Base-by-base conservation (phyloP, 1,139 yeast genomes). In the Debaryomycetaceae sp. region DNA sequence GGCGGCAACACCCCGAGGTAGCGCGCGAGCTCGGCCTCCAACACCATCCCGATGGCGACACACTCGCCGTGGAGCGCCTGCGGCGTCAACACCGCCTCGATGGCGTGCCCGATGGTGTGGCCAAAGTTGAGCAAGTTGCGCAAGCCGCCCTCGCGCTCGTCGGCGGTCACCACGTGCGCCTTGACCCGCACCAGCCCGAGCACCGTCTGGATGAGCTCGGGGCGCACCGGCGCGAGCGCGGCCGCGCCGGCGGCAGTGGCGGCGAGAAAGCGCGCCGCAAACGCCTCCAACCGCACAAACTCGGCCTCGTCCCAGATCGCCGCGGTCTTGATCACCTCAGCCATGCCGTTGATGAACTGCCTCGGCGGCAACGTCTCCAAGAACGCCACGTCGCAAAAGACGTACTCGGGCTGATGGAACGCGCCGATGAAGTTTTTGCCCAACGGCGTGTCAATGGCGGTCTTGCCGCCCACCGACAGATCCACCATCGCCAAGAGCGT, bases 351-450 rank as follows among this genome's bases (percentile, higher is more conserved):
- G 49, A 93, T 85, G 56, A 93, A 86, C 55, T 93, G 97, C 46
- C 98, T 75, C 29, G 81, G 79, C 1, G 98, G 96, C 40, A 93
- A 69, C 13, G 96, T 83, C 44, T 82, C 82, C 51, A 93, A 71
- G 63, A 93, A 91, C 20, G 82, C 73, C 35, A 89, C 78, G 58
- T 93, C 99, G 28, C 84, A 91, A 51, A 88, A 80, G 39, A 91
- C 86, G 46, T 83, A 81, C 46, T 75, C 66, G 6, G 98, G 98
- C 61, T 93, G 99, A 83, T 96, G 93, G 60, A 93, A 93, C 0
- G 98, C 93, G 41, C 99, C 99, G 42, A 93, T 75, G 44, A 93
- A 80, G 62, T 93, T 93, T 67, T 93, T 93, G 30, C 99, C 98
- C 43, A 82, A 61, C 2, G 96, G 96, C n/a, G 97, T 89, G 54